These are phyloP conservation scores for Orbilia brochopaga DNA, from an alignment of 2,329 filamentous ascomycete genomes.

Conservation along the genomic window DNA sequence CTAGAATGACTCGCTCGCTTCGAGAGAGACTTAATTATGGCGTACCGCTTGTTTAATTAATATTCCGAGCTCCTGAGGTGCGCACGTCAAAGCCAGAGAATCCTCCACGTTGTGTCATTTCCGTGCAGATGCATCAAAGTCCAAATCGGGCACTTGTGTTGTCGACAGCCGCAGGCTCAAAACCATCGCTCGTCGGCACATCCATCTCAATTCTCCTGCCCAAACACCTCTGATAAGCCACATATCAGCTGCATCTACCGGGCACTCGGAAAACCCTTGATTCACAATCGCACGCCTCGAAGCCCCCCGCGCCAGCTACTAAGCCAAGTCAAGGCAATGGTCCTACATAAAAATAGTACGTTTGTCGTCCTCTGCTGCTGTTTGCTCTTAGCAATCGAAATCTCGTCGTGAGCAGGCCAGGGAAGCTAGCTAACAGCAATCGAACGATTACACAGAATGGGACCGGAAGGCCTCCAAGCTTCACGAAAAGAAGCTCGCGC, in stretches of 20 bases:
- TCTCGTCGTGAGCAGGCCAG: not conserved
- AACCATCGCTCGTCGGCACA: slow-evolving; percentile 5
- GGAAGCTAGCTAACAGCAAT: slow-evolving; percentile 14
- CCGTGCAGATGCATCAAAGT: not conserved
- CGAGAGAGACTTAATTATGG: no score
- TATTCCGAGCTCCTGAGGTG: no score
- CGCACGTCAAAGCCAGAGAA: no score
- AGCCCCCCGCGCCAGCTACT: slow-evolving; percentile 5
- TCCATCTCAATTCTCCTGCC: slow-evolving; percentile 39
- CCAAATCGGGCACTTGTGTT: slow-evolving; percentile 22
- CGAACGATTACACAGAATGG: slow-evolving; percentile 52
- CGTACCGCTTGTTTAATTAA: no score
- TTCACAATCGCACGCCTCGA: slow-evolving; percentile 10
- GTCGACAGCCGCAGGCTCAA: slow-evolving; percentile 31
- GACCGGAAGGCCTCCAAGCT: slow-evolving; percentile 54
- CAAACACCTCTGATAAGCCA: slow-evolving; percentile 24
- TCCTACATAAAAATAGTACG: slow-evolving; percentile 55
- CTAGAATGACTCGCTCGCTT: no score
- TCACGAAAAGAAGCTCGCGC: slow-evolving; percentile 53
- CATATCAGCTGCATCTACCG: slow-evolving; percentile 6
- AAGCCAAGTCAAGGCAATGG: slow-evolving; percentile 49
- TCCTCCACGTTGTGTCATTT: no score
- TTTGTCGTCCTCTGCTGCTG: slow-evolving; percentile 9
- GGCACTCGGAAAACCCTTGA: not conserved
- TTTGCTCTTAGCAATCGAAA: slow-evolving; percentile 6